Percentiles rank a stretch among this genome's conserved stretches.
These are phyloP conservation scores for Sphagnum contortum DNA, from an alignment of 225 moss, liverwort and hornwort genomes.

Conservation along the genomic window DNA sequence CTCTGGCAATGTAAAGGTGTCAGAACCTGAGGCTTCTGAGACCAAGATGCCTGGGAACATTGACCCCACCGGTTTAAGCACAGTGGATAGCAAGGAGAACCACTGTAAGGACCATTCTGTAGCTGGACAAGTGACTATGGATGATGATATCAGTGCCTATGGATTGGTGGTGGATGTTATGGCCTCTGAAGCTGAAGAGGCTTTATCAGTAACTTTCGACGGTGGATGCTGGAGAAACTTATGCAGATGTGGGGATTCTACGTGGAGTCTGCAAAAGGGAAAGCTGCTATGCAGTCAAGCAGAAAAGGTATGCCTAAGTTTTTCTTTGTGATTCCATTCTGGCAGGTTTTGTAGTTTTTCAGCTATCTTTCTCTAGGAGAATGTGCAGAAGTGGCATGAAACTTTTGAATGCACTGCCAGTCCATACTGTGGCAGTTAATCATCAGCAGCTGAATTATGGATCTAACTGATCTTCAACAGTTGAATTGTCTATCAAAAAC, in stretches of 20 bases:
- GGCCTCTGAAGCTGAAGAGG: constrained; percentile 13
- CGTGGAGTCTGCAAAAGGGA: constrained; percentile 7
- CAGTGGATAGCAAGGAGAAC: too few relatives aligned
- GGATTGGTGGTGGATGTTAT: constrained; percentile 20
- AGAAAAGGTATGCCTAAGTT: constrained; percentile 27
- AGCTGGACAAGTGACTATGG: constrained; percentile 2
- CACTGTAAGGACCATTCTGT: too few relatives aligned
- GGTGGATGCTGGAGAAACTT: neutral
- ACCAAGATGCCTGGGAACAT: neutral
- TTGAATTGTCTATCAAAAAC: too few relatives aligned
- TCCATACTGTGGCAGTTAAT: too few relatives aligned
- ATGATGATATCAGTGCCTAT: neutral
- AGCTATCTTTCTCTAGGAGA: too few relatives aligned
- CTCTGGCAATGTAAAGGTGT: neutral
- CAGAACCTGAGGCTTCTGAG: constrained; percentile 2
- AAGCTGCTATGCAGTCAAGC: constrained; percentile 10
- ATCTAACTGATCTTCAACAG: too few relatives aligned
- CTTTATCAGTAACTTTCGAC: constrained; percentile 11
- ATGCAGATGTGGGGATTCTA: constrained; percentile 6
- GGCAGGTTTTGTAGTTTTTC: too few relatives aligned
- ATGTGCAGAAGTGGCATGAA: too few relatives aligned
- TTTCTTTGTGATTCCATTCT: neutral
- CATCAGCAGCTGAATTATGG: too few relatives aligned
- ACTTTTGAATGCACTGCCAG: too few relatives aligned
- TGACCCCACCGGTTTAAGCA: neutral